Evolutionary conservation across 768 basidiomycete genomes (phyloP).

Genomic region (Tricholoma furcatifolium): DNA sequence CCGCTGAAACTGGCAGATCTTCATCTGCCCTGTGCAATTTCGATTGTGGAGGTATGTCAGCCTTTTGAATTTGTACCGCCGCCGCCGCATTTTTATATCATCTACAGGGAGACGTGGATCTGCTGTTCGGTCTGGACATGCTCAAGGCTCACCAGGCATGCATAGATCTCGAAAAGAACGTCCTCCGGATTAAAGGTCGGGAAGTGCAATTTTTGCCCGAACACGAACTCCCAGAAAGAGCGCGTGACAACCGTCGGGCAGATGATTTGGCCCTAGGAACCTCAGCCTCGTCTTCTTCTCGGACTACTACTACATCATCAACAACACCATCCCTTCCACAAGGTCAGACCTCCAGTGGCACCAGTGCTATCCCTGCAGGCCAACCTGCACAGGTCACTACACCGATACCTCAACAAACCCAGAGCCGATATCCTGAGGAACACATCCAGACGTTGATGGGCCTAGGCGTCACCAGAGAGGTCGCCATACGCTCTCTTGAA

Average conservation of each 20-base stretch:
- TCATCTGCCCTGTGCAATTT: constrained; percentile 86
- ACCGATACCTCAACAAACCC: constrained; percentile 24
- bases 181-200: constrained; percentile 88
- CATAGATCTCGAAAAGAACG: constrained; percentile 89
- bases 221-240: constrained; percentile 90
- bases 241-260: constrained; percentile 31
- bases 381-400: constrained; percentile 34
- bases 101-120: constrained; percentile 83
- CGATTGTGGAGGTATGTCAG: constrained; percentile 80
- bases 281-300: too few species aligned
- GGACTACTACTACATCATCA: not conserved
- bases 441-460: constrained; percentile 66
- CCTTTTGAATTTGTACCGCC: not conserved
- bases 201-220: constrained; percentile 90
- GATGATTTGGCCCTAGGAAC: too few species aligned
- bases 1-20: constrained; percentile 88
- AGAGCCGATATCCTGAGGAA: constrained; percentile 50
- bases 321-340: constrained; percentile 46
- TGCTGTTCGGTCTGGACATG: constrained; percentile 99
- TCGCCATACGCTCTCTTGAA: constrained; percentile 73
- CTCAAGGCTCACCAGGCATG: constrained; percentile 95
- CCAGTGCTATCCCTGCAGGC: constrained; percentile 58
- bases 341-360: constrained; percentile 24
- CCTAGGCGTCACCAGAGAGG: constrained; percentile 74
- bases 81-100: not conserved